Base-by-base conservation (phyloP, 2,329 filamentous ascomycete species). In the Trichoderma polysporum region DNA sequence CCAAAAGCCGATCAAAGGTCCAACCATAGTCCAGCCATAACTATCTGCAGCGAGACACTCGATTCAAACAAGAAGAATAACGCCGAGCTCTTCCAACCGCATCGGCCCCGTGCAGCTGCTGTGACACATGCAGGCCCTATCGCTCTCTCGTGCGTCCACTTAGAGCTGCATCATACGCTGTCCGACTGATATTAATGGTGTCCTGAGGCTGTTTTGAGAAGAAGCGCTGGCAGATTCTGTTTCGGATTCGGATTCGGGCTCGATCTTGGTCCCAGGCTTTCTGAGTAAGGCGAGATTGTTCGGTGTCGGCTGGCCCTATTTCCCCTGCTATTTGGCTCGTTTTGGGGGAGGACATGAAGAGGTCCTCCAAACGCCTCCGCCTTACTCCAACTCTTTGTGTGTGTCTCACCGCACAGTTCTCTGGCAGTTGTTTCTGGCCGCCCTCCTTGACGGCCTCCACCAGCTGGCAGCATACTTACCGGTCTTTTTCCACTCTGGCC, bases 51-150 rank as follows among this genome's bases (percentile, higher is more conserved):
- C 52, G 52, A 37, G 12, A 35, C 52, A 56, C 6, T 31, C 12
- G 13, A 19, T 19, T 25, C 52, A 10, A 56, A 22, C 10, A 19
- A 10, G 41, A 31, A 17, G 50, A 63, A 37, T 41, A 39, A 12
- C 13, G 27, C 60, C 60, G n/a, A 35, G 33, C 49, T 45, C 37
- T 19, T 33, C 35, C 60, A 63, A 54, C 60, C 49, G 49, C 37
- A 39, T n/a, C 60, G 60, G 60, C 49, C 37, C 25, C 17, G 39
- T 63, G 65, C 66, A 53, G 52, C 59, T 68, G 53, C 35, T 31
- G 66, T 68, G 25, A 35, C 59, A 68, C 66, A 58, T n/a, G 50
- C 33, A 52, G 45, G 17, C 22, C 41, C 56, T 45, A 45, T 65
- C 31, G 29, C 37, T 39, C 60, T 49, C 39, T 49, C 25, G 59